Conservation (phyloP, 805 yeast genomes). For the Cyberlindnera amylophila region DNA sequence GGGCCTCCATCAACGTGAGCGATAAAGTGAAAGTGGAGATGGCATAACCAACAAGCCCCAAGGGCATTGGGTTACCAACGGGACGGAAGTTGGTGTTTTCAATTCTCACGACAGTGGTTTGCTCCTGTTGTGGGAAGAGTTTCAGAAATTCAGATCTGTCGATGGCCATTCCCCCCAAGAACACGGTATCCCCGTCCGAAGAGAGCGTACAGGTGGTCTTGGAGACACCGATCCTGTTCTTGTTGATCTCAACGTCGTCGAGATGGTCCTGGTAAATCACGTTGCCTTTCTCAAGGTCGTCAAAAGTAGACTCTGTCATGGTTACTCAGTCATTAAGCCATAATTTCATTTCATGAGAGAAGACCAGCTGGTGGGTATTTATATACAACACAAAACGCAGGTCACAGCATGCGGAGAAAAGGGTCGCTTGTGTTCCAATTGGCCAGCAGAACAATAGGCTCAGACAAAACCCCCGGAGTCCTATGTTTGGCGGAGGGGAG, state of each 20-base stretch:
- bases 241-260: constrained; percentile 2
- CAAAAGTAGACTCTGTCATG: not conserved
- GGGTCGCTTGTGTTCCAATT: too few relatives aligned
- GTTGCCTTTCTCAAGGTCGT: constrained; percentile 16
- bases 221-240: constrained; percentile 4
- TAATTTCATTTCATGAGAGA: too few relatives aligned
- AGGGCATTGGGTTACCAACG: constrained; percentile 47
- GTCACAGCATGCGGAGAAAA: too few relatives aligned
- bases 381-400: too few relatives aligned
- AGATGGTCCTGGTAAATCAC: constrained; percentile 7
- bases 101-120: constrained; percentile 18
- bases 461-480: too few relatives aligned
- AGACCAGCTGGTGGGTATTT: too few relatives aligned
- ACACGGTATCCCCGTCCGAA: constrained; percentile 33
- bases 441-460: too few relatives aligned
- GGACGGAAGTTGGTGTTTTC: constrained; percentile 47
- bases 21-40: constrained; percentile 46
- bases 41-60: constrained; percentile 49
- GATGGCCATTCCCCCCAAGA: constrained; percentile 38
- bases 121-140: constrained; percentile 38
- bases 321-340: too few relatives aligned
- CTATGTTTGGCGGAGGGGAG: too few relatives aligned
- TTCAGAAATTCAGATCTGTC: constrained; percentile 50
- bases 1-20: constrained; percentile 42
- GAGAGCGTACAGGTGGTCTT: constrained; percentile 18